phyloP scores from a whole-genome alignment of 139 green algal species.

The Chlorokybus atmophyticus region DNA sequence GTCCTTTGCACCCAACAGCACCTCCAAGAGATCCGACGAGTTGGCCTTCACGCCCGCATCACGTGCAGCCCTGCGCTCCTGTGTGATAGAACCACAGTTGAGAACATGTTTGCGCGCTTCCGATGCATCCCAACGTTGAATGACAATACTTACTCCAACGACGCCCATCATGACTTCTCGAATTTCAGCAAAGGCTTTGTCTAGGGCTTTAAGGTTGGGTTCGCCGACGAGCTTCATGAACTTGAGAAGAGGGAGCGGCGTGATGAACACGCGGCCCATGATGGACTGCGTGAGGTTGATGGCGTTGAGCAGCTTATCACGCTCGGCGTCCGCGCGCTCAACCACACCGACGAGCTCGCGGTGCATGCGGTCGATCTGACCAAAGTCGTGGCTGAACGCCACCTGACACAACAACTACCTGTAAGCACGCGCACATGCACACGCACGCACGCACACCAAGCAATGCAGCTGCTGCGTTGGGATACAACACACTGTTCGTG shows the following conservation, averaged over 20 bases:
- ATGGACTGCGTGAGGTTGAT: conserved; percentile 39
- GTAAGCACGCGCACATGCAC: too few species aligned
- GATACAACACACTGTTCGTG: too few species aligned
- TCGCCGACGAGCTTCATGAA: conserved; percentile 31
- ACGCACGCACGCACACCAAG: too few species aligned
- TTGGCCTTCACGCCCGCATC: conserved; percentile 1
- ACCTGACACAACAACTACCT: too few species aligned
- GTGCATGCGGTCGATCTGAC: conserved; percentile 16
- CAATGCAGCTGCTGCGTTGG: too few species aligned
- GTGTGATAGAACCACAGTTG: too few species aligned
- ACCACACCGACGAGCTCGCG: not conserved
- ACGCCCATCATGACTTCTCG: conserved; percentile 7
- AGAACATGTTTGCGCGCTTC: not conserved
- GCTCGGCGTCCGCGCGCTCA: not conserved
- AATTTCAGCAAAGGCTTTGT: conserved; percentile 36
- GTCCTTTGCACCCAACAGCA: conserved; percentile 40
- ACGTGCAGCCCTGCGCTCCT: conserved; percentile 28
- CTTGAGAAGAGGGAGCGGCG: conserved; percentile 49
- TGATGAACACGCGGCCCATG: conserved; percentile 59
- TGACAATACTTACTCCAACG: not conserved
- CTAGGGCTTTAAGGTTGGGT: conserved; percentile 33
- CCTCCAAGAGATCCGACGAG: conserved; percentile 43
- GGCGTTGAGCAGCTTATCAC: conserved; percentile 40
- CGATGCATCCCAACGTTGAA: not conserved
- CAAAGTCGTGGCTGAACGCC: conserved; percentile 55